Conservation (phyloP, 345 rosid genomes). For the Syzygium grande region DNA sequence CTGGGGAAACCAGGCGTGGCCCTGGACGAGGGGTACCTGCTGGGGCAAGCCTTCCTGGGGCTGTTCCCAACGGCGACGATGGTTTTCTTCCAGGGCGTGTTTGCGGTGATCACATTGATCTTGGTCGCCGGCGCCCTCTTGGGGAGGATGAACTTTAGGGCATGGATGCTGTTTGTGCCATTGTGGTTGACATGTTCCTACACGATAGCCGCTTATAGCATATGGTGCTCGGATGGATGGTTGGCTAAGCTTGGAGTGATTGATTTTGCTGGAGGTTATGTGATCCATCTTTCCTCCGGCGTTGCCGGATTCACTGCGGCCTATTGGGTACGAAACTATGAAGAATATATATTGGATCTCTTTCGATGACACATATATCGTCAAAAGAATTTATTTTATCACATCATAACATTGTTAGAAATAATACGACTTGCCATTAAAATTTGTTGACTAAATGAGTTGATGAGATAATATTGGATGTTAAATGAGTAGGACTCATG, state of each 20-base stretch:
- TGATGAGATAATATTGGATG: neutral
- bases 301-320: conserved; percentile 50
- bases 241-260: conserved; percentile 36
- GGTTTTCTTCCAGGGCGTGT: conserved; percentile 41
- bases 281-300: conserved; percentile 43
- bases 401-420: neutral
- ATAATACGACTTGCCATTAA: neutral
- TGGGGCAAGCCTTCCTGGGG: conserved; percentile 21
- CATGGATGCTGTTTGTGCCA: conserved; percentile 48
- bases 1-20: conserved; percentile 23
- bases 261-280: conserved; percentile 44
- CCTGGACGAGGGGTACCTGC: conserved; percentile 31
- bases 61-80: conserved; percentile 31
- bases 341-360: neutral
- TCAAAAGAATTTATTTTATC: neutral
- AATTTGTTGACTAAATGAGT: neutral
- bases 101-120: conserved; percentile 34
- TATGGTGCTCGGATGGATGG: conserved; percentile 47
- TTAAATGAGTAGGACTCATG: neutral
- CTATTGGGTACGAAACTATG: conserved; percentile 24
- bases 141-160: conserved; percentile 48
- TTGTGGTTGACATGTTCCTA: conserved; percentile 38
- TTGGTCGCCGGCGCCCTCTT: conserved; percentile 31
- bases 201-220: conserved; percentile 25
- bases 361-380: neutral